Percentiles rank a stretch among this genome's conserved stretches.
Conservation (phyloP, 2,329 filamentous ascomycete species). For the Fusarium camptoceras region DNA sequence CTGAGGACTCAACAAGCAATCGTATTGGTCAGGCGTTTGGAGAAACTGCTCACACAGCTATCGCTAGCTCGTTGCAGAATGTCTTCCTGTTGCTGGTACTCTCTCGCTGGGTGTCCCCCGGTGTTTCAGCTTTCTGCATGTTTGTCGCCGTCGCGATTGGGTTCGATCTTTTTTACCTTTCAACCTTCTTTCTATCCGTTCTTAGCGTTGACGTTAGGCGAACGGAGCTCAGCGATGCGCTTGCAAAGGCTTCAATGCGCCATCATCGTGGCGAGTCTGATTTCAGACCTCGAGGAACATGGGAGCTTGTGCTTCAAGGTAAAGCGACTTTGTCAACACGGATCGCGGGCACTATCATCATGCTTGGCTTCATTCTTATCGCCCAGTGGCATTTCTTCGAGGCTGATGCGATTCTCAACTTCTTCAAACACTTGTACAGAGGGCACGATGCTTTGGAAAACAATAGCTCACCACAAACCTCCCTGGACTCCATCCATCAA, state of each 20-base stretch:
- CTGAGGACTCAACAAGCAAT: slow-evolving; percentile 74
- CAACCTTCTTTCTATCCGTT: slow-evolving; percentile 84
- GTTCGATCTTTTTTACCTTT: slow-evolving; percentile 81
- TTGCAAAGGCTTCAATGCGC: slow-evolving; percentile 67
- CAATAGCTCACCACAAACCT: slow-evolving; percentile 50
- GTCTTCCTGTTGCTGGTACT: slow-evolving; percentile 73
- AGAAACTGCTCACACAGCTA: slow-evolving; percentile 75
- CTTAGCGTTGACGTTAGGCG: slow-evolving; percentile 82
- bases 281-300: slow-evolving; percentile 51
- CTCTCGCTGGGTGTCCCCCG: slow-evolving; percentile 75
- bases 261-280: slow-evolving; percentile 48
- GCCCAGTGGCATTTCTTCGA: slow-evolving; percentile 85
- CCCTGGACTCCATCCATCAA: slow-evolving; percentile 74
- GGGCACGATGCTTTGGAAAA: slow-evolving; percentile 18
- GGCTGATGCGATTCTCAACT: slow-evolving; percentile 59
- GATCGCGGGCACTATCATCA: slow-evolving; percentile 78
- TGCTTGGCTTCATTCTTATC: slow-evolving; percentile 77
- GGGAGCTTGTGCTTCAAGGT: slow-evolving; percentile 74
- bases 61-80: slow-evolving; percentile 77
- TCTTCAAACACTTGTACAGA: slow-evolving; percentile 44
- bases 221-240: slow-evolving; percentile 79
- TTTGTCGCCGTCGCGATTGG: slow-evolving; percentile 80
- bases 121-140: slow-evolving; percentile 79
- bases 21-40: slow-evolving; percentile 81
- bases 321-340: slow-evolving; percentile 76